Conservation (phyloP, 805 yeast species). For the Lachancea lanzarotensis region DNA sequence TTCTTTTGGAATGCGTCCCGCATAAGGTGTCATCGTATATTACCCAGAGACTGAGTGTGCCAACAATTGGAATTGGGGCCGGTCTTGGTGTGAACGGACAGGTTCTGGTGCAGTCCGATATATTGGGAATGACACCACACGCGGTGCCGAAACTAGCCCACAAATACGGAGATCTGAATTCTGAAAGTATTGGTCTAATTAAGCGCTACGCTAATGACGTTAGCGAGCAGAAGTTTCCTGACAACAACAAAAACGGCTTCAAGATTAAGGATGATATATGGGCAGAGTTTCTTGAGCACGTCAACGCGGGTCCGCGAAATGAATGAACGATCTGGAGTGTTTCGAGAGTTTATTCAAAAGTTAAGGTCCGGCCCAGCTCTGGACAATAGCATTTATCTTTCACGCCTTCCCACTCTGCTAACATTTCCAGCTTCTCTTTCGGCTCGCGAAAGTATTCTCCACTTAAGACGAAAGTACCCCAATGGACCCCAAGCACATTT, state of each 20-base stretch:
- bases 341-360: not conserved
- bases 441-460: constrained; percentile 88
- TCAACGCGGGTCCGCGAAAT: constrained; percentile 7
- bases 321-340: not conserved
- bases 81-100: constrained; percentile 83
- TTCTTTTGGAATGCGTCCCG: constrained; percentile 86
- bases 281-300: constrained; percentile 35
- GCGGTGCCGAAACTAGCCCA: constrained; percentile 69
- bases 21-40: constrained; percentile 57
- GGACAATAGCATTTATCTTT: constrained; percentile 49
- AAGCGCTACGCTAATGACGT: constrained; percentile 56
- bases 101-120: constrained; percentile 79
- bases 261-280: constrained; percentile 60
- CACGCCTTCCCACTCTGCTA: constrained; percentile 38
- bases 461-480: constrained; percentile 92
- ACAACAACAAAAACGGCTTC: constrained; percentile 53
- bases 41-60: constrained; percentile 54
- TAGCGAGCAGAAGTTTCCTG: constrained; percentile 50
- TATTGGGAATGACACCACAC: constrained; percentile 65
- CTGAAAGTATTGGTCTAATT: constrained; percentile 46
- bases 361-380: constrained; percentile 60
- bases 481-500: constrained; percentile 80
- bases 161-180: constrained; percentile 49
- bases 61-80: constrained; percentile 95
- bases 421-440: constrained; percentile 45